Evolutionary conservation across 257 asterid genomes (phyloP).

Genomic region (Nicotiana tabacum): DNA sequence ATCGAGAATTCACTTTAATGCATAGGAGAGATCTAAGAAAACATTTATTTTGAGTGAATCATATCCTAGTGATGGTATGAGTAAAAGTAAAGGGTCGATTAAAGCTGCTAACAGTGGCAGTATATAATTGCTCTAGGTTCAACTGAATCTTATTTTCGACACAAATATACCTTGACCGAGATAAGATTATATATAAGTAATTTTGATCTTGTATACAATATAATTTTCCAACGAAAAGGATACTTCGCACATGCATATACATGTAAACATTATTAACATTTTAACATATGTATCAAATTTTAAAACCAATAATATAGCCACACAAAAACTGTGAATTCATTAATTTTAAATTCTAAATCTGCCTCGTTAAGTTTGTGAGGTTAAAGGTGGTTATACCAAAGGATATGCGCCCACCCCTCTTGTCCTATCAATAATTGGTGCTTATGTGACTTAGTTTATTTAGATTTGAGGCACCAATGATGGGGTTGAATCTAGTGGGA

Average conservation of each 20-base stretch:
- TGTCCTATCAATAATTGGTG: slow-evolving; percentile 65
- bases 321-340: not conserved
- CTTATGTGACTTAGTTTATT: slow-evolving; percentile 34
- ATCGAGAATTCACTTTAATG: slow-evolving; percentile 16
- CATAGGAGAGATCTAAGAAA: slow-evolving; percentile 14
- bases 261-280: too few species aligned
- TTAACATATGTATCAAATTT: too few species aligned
- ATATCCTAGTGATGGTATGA: not conserved
- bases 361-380: not conserved
- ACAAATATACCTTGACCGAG: too few species aligned
- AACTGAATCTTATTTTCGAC: not conserved
- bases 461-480: slow-evolving; percentile 38
- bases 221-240: too few species aligned
- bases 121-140: not conserved
- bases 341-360: not conserved
- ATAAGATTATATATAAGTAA: too few species aligned
- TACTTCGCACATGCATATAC: too few species aligned
- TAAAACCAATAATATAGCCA: too few species aligned
- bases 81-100: not conserved
- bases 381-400: slow-evolving; percentile 28
- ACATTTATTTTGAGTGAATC: slow-evolving; percentile 7
- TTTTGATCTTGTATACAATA: too few species aligned
- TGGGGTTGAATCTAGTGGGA: slow-evolving; percentile 55
- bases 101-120: not conserved
- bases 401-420: slow-evolving; percentile 23